These are phyloP conservation scores for Fraxinus dipetala DNA, from an alignment of 305 asterid genomes.

Conservation along the genomic window DNA sequence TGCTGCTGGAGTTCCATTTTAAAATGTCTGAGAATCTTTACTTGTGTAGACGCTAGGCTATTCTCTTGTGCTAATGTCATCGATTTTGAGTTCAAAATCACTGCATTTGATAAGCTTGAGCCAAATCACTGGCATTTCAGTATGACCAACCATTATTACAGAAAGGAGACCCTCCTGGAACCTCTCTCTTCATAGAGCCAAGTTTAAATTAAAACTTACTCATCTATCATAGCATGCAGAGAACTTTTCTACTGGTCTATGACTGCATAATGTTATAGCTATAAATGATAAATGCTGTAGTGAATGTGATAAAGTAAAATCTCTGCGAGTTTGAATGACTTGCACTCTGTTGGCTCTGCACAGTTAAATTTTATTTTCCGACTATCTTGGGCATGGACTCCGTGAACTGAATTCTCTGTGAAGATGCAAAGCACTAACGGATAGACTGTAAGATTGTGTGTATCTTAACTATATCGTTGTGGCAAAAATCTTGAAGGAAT, in stretches of 20 bases:
- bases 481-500: not conserved
- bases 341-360: not conserved
- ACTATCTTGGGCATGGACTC: not conserved
- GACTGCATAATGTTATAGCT: not conserved
- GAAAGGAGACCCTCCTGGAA: not conserved
- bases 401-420: not conserved
- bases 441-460: not conserved
- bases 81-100: not conserved
- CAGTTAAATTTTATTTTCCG: not conserved
- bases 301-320: not conserved
- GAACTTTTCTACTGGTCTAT: too few species aligned
- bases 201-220: not conserved
- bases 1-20: not conserved
- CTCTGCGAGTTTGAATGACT: not conserved
- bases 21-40: not conserved
- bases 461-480: not conserved
- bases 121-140: not conserved
- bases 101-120: not conserved
- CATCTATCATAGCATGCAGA: not conserved
- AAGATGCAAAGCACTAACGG: not conserved
- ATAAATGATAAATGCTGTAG: not conserved
- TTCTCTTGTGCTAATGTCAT: not conserved
- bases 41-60: not conserved
- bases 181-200: not conserved
- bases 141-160: not conserved